Base-by-base conservation (phyloP, 331 rosid species). In the Dryas integrifolia region DNA sequence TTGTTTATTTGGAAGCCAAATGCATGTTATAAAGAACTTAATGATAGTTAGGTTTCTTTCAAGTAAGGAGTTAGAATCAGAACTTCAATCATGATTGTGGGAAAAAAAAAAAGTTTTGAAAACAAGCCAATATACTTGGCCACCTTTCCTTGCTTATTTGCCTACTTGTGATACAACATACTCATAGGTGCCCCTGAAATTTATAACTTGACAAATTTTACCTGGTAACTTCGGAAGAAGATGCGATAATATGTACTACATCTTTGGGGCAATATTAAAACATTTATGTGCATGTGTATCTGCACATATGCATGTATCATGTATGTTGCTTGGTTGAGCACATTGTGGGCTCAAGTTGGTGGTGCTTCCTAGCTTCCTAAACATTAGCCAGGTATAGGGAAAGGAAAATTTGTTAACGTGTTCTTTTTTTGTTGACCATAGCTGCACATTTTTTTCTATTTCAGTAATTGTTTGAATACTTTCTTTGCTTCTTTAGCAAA, bases 51-150 rank as follows among this genome's bases (percentile, higher is more conserved):
- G 6, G 26, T 39, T 61, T 13, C 6, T 60, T 60, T 15, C 11
- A 39, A 13, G 1, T 15, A 38, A 7, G 7, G 12, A 38, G 18
- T 61, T 61, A 1, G 45, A 58, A 9, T 60, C 66, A 13, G 46
- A 38, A 60, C 21, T 38, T 60, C 66, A 60, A 61, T 61, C 47
- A 39, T 12, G 47, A 40, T 61, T 61, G n/a, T 61, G 67, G 15
- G 67, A 61, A 15, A 15, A 38, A 15, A 38, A 21, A 21, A 21
- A 21, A 21, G 24, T 21, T 21, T 21, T 21, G 24, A 21, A 21
- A 21, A 21, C 24, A 21, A 21, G 24, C 24, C 24, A 21, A 21
- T 21, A 0, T 21, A 21, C 24, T 21, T 21, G 24, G 24, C 24
- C 24, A 21, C 24, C 24, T 21, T 21, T 21, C 24, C 24, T 21